These are phyloP conservation scores for Cordyceps pruinosa DNA, from an alignment of 2,329 filamentous ascomycete genomes.

Conservation along the genomic window DNA sequence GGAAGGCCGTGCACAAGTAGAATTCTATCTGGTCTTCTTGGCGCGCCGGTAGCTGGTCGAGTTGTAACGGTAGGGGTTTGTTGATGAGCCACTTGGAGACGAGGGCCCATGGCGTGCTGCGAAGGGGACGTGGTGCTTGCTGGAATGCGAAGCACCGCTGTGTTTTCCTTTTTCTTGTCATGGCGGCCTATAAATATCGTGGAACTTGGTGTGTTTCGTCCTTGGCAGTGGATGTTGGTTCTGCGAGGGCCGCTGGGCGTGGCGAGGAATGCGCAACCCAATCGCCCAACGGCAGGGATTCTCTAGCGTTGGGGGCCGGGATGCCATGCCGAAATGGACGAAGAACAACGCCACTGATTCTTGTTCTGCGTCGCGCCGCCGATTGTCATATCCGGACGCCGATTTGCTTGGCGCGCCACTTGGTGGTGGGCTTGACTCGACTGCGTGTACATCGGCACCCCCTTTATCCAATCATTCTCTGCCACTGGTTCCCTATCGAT, in stretches of 20 bases:
- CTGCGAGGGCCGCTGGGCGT: constrained; percentile 2
- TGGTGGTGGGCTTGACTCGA: constrained; percentile 2
- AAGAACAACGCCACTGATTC: background rate
- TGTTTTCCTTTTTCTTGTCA: background rate
- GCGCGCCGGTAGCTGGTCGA: background rate
- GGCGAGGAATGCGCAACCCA: background rate
- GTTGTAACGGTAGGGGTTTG: background rate
- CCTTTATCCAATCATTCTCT: background rate
- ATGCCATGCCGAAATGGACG: background rate
- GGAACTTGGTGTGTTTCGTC: constrained; percentile 8
- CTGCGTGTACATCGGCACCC: background rate
- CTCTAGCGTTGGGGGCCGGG: background rate
- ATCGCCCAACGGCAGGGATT: background rate
- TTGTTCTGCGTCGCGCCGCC: background rate
- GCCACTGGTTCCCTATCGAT: too few relatives aligned
- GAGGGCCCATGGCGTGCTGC: background rate
- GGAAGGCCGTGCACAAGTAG: background rate
- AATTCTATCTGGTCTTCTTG: background rate
- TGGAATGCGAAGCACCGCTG: background rate
- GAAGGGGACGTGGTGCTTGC: background rate
- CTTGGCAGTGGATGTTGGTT: constrained; percentile 9
- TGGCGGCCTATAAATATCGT: constrained; percentile 5
- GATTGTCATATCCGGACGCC: constrained; percentile 8
- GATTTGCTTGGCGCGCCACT: constrained; percentile 7
- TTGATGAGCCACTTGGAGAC: background rate